Percentiles rank a stretch among this genome's conserved stretches.
These are phyloP conservation scores for Pythium brassicae DNA, from an alignment of 352 stramenopile genomes.

Conservation along the genomic window DNA sequence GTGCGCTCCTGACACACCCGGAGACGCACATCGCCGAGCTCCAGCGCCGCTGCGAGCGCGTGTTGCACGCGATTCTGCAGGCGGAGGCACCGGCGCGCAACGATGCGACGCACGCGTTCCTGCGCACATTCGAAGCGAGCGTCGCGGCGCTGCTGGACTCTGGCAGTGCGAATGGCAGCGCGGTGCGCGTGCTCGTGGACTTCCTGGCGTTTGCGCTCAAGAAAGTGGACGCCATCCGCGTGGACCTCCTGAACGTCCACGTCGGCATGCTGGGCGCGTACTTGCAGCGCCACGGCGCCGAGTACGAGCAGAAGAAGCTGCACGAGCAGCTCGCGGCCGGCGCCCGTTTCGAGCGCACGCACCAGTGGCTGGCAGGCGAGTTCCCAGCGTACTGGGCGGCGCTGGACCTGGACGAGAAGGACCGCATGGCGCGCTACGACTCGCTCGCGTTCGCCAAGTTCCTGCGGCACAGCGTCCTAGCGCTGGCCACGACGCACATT, in stretches of 20 bases:
- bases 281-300: slow-evolving; percentile 48
- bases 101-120: slow-evolving; percentile 36
- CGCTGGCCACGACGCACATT: slow-evolving; percentile 48
- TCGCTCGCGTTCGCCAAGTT: slow-evolving; percentile 40
- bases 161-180: not conserved
- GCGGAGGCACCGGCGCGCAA: slow-evolving; percentile 51
- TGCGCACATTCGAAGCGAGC: slow-evolving; percentile 21
- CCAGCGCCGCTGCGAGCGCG: slow-evolving; percentile 30
- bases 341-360: slow-evolving; percentile 29
- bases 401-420: slow-evolving; percentile 19
- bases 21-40: slow-evolving; percentile 24
- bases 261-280: slow-evolving; percentile 48
- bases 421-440: slow-evolving; percentile 22
- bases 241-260: slow-evolving; percentile 60
- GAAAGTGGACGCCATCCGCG: slow-evolving; percentile 62
- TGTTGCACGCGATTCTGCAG: slow-evolving; percentile 42
- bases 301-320: slow-evolving; percentile 63
- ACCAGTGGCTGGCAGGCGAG: slow-evolving; percentile 46
- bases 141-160: slow-evolving; percentile 15
- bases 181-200: slow-evolving; percentile 35
- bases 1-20: slow-evolving; percentile 31
- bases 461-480: slow-evolving; percentile 36
- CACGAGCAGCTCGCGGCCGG: slow-evolving; percentile 23
- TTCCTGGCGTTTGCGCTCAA: slow-evolving; percentile 64
- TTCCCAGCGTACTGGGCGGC: slow-evolving; percentile 25